Evolutionary conservation across 495 filamentous ascomycete species (phyloP), one percentile per base, ranked within the genome.

Genomic region (Penicillium steckii): DNA sequence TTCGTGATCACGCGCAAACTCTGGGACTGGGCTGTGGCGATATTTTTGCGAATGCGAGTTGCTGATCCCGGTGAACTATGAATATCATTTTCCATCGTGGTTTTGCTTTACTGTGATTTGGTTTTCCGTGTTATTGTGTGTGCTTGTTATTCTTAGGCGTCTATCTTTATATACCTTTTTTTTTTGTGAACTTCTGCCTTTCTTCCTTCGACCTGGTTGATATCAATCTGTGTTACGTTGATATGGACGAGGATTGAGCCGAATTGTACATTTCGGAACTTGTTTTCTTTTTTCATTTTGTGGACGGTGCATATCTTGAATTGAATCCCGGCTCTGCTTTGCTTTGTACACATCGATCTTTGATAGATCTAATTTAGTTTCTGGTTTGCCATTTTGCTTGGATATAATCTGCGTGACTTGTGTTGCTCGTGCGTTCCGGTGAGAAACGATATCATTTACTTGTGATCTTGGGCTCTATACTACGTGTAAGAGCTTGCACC

Each of bases 1-100:
- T 77, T 85, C 50, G 70, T 77, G n/a, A 72, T 85, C 52, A 72
- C 70, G 15, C 71, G 69, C 43, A 70, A 72, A 26, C 57, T 75
- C 15, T 78, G 72, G 72, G 70, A 78, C 27, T 72, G 67, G 63
- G 61, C 72, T 0, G 65, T 71, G 22, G 57, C 65, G 3, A 71
- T 75, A 19, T 73, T 74, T 46, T 53, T 72, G 25, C 67, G 68
- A 12, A 75, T 75, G 72, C 69, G 71, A 19, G 56, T 73, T 22
- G 60, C 67, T 7, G 67, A 74, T 48, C 60, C 66, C 52, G 52
- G 57, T 23, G 67, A 67, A 50, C 45, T 63, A 12, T 41, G 38
- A 41, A n/a, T 12, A 29, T n/a, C n/a, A n/a, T n/a, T n/a, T n/a
- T n/a, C n/a, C n/a, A n/a, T n/a, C n/a, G n/a, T n/a, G n/a, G n/a